Evolutionary conservation across 148 eudicot species (phyloP).

Genomic region (Fagopyrum tataricum): DNA sequence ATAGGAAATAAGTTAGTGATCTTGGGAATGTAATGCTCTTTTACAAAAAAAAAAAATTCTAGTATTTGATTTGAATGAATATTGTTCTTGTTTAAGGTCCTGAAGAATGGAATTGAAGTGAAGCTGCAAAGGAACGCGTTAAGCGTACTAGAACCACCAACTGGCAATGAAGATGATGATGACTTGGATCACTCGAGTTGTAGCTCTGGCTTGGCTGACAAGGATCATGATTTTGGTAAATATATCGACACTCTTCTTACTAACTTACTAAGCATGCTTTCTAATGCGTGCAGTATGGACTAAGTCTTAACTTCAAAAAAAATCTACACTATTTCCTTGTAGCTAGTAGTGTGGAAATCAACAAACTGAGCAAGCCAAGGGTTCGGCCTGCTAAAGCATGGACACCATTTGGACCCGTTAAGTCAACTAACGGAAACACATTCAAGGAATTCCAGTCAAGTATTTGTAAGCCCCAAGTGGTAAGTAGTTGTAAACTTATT

Average conservation of each 20-base stretch:
- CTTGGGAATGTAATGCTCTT: background rate
- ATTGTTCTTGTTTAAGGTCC: conserved; percentile 37
- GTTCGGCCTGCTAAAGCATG: conserved; percentile 61
- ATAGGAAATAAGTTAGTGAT: background rate
- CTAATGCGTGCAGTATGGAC: background rate
- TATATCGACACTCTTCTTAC: background rate
- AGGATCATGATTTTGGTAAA: conserved; percentile 65
- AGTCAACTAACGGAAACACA: conserved; percentile 35
- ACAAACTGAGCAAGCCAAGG: conserved; percentile 73
- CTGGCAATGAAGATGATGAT: conserved; percentile 82
- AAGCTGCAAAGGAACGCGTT: conserved; percentile 93
- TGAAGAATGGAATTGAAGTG: conserved; percentile 94
- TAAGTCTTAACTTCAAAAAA: background rate
- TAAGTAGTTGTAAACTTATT: conserved; percentile 24
- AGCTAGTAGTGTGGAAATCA: conserved; percentile 52
- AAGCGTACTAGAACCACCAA: conserved; percentile 91
- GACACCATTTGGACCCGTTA: conserved; percentile 47
- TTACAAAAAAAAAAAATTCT: background rate
- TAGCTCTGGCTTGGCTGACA: conserved; percentile 67
- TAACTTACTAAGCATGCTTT: background rate
- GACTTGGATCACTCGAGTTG: conserved; percentile 66
- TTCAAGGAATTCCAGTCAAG: conserved; percentile 46
- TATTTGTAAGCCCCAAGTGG: conserved; percentile 37
- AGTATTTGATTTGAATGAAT: background rate
- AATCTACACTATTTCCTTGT: background rate